Base-by-base conservation (phyloP, 768 basidiomycete genomes). In the Leucosporidium scottii region DNA sequence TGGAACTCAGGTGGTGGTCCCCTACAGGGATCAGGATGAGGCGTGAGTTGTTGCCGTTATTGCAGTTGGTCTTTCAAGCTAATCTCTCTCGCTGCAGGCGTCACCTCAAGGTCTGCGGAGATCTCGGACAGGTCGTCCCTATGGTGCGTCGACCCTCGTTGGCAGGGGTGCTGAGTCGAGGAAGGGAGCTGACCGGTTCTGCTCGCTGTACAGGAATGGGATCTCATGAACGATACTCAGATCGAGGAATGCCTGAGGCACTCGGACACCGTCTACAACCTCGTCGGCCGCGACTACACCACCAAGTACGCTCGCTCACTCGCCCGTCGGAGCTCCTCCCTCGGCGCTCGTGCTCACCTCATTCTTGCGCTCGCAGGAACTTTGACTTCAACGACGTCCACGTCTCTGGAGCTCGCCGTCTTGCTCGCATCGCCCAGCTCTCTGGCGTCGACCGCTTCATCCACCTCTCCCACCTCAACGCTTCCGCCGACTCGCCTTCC, bases 181-280 rank as follows among this genome's bases (percentile, higher is more conserved):
- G 49, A 50, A 4, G n/a, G 21, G 50, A 51, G 55, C 55, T 56
- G 55, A 56, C 44, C 51, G 1, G 13, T 12, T 63, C 25, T 54
- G 57, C n/a, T 21, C 34, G 59, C 34, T 36, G 13, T 54, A 34
- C 65, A 97, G 93, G 94, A 97, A 84, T 97, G 92, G 91, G 92
- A 97, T 77, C 83, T 94, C 58, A 84, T 91, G 65, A 87, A 90
- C 76, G 89, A 91, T 75, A 83, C 86, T 60, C 91, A 93, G 76
- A 96, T 93, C 74, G 90, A 85, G 49, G 94, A 97, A 77, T 96
- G 93, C 78, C 78, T 98, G 67, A 83, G 90, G 72, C 92, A 96
- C 79, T 97, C 94, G 25, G 91, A 98, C 77, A 89, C 88, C 7
- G 96, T 99, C 27, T 96, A 93, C 82, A 98, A 97, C 80, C 87